Percentiles rank a stretch among this genome's conserved stretches.
Conservation (phyloP, 139 green algal species). For the Picocystis salinarum region DNA sequence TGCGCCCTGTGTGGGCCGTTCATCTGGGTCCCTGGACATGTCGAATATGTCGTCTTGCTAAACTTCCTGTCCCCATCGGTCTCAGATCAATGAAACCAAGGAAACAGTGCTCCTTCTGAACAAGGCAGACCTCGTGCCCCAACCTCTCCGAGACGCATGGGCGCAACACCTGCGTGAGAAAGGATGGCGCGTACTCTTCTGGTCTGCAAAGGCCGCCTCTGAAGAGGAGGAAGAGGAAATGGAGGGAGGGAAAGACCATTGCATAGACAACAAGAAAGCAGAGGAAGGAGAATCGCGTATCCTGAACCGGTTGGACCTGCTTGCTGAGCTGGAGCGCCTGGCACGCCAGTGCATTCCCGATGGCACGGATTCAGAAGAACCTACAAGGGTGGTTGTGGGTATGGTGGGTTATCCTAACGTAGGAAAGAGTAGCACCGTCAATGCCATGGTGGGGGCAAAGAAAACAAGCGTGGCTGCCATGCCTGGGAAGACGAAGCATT, state of each 20-base stretch:
- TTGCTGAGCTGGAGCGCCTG: background rate
- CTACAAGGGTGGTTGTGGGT: slow-evolving; percentile 41
- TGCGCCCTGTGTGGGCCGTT: no score
- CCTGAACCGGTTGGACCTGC: background rate
- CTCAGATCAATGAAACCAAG: background rate
- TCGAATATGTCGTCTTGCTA: no score
- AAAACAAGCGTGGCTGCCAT: slow-evolving; percentile 86
- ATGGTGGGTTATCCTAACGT: slow-evolving; percentile 96
- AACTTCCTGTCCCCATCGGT: no score
- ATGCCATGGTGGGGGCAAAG: slow-evolving; percentile 87
- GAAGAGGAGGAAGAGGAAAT: slow-evolving; percentile 18
- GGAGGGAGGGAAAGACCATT: slow-evolving; percentile 8
- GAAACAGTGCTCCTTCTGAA: slow-evolving; percentile 74
- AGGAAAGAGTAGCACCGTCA: slow-evolving; percentile 79
- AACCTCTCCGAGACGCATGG: slow-evolving; percentile 39
- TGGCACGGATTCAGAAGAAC: background rate
- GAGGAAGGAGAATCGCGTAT: background rate
- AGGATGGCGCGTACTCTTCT: slow-evolving; percentile 44
- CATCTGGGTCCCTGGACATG: no score
- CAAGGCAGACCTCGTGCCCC: slow-evolving; percentile 87
- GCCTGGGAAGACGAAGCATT: slow-evolving; percentile 98
- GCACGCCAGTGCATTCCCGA: background rate
- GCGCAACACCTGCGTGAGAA: slow-evolving; percentile 58
- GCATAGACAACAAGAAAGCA: slow-evolving; percentile 7
- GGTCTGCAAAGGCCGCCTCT: slow-evolving; percentile 41